phyloP scores from a whole-genome alignment of 2,329 filamentous ascomycete genomes.

The Fonsecaea erecta region DNA sequence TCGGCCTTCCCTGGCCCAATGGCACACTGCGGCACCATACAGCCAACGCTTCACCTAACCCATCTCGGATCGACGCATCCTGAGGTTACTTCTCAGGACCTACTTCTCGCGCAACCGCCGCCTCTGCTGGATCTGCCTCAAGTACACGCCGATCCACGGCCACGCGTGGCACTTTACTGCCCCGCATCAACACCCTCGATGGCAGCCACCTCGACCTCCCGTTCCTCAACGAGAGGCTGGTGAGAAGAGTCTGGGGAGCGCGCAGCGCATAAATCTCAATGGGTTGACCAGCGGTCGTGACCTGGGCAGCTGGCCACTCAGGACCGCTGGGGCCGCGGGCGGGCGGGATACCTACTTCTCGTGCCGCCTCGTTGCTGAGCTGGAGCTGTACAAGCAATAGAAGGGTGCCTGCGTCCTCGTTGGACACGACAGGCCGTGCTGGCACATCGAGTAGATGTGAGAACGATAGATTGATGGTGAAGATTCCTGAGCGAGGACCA shows the following conservation, averaged over 20 bases:
- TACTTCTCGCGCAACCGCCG: slow-evolving; percentile 33
- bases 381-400: background rate
- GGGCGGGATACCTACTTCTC: background rate
- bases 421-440: too few species aligned
- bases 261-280: background rate
- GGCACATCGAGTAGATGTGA: too few species aligned
- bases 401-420: background rate
- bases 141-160: slow-evolving; percentile 16
- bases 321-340: slow-evolving; percentile 10
- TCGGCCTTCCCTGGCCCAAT: background rate
- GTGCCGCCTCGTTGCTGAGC: background rate
- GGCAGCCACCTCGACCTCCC: background rate
- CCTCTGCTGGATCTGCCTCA: slow-evolving; percentile 24
- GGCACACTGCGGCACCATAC: background rate
- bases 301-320: slow-evolving; percentile 2
- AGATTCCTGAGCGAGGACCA: too few species aligned
- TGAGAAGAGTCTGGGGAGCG: background rate
- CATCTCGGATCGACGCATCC: slow-evolving; percentile 77
- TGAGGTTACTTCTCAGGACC: slow-evolving; percentile 94
- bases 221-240: background rate
- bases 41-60: background rate
- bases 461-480: too few species aligned
- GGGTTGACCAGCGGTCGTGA: background rate
- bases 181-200: background rate
- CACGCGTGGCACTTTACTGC: background rate